Conservation (phyloP, 495 filamentous ascomycete species). For the Delitschia confertaspora region DNA sequence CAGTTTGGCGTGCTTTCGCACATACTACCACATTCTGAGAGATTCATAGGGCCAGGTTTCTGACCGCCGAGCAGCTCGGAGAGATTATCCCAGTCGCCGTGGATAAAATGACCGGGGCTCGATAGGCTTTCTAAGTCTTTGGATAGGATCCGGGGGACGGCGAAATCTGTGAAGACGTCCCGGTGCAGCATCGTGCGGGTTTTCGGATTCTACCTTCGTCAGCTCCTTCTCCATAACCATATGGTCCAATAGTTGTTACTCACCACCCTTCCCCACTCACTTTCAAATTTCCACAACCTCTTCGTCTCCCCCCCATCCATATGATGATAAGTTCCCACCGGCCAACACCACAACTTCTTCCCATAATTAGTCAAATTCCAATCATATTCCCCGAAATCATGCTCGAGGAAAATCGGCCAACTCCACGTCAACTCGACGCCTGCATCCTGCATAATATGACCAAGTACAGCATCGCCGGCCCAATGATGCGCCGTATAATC, state of each 20-base stretch:
- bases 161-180: slow-evolving; percentile 10
- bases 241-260: too few relatives aligned
- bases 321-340: slow-evolving; percentile 43
- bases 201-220: too few relatives aligned
- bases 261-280: slow-evolving; percentile 39
- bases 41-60: too few relatives aligned
- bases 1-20: too few relatives aligned
- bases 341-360: slow-evolving; percentile 44
- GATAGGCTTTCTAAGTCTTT: too few relatives aligned
- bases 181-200: neutral
- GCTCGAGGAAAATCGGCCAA: slow-evolving; percentile 26
- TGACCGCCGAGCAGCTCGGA: too few relatives aligned
- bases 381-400: neutral
- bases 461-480: slow-evolving; percentile 33
- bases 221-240: too few relatives aligned
- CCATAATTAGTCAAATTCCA: slow-evolving; percentile 10
- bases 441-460: slow-evolving; percentile 36
- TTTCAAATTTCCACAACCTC: slow-evolving; percentile 41
- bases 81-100: slow-evolving; percentile 10
- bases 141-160: slow-evolving; percentile 5
- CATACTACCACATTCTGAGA: too few relatives aligned
- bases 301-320: slow-evolving; percentile 39
- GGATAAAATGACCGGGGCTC: too few relatives aligned
- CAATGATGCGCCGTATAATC: slow-evolving; percentile 6
- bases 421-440: slow-evolving; percentile 39